Percentiles rank a stretch among this genome's conserved stretches.
phyloP scores from a whole-genome alignment of 495 filamentous ascomycete genomes.

The Oidiodendron maius region DNA sequence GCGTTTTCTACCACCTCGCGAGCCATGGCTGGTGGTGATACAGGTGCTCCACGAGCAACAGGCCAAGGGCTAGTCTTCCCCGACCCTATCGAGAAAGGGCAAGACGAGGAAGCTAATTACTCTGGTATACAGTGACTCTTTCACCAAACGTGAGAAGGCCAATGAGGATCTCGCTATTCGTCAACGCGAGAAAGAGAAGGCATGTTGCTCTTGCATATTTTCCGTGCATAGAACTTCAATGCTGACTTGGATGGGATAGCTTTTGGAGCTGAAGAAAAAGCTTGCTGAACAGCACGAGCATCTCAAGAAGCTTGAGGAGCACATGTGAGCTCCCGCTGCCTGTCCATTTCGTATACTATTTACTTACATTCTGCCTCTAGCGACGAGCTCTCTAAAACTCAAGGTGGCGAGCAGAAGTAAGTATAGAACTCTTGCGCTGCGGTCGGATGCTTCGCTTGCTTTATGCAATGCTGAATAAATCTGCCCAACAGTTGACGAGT shows the following conservation, averaged over 20 bases:
- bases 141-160: constrained; percentile 85
- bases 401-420: constrained; percentile 73
- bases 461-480: constrained; percentile 13
- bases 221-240: neutral
- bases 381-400: constrained; percentile 60
- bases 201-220: neutral
- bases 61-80: constrained; percentile 27
- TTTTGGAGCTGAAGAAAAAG: constrained; percentile 67
- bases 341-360: neutral
- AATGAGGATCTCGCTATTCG: constrained; percentile 77
- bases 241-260: constrained; percentile 25
- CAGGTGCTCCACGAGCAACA: constrained; percentile 49
- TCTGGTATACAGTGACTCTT: constrained; percentile 61
- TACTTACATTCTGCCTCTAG: constrained; percentile 30
- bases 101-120: neutral
- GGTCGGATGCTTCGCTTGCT: constrained; percentile 3
- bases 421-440: constrained; percentile 3
- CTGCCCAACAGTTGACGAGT: constrained; percentile 10
- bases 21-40: constrained; percentile 63
- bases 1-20: constrained; percentile 57
- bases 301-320: constrained; percentile 73
- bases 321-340: constrained; percentile 58
- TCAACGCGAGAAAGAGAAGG: constrained; percentile 76
- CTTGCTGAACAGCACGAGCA: constrained; percentile 73
- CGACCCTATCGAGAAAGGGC: neutral